These are phyloP conservation scores for Lotmaria passim DNA, from an alignment of 208 protist species.

Conservation along the genomic window DNA sequence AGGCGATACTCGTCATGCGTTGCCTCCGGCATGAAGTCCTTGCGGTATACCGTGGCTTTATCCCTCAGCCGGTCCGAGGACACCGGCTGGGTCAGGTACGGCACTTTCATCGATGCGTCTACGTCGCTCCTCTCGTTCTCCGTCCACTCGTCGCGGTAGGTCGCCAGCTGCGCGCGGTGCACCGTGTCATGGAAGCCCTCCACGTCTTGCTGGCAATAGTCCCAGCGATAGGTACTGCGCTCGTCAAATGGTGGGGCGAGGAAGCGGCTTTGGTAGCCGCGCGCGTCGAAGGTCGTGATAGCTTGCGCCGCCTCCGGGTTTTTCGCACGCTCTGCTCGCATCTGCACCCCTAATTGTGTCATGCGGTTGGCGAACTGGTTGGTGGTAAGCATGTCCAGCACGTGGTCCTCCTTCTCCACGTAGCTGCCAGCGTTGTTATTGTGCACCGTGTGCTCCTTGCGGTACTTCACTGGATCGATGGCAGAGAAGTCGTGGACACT, in stretches of 20 bases:
- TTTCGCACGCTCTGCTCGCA: constrained; percentile 35
- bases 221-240: constrained; percentile 77
- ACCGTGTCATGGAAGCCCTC: constrained; percentile 29
- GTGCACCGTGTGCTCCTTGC: constrained; percentile 49
- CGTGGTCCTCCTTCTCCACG: constrained; percentile 22
- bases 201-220: constrained; percentile 63
- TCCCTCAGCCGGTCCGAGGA: constrained; percentile 47
- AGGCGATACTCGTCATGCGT: constrained; percentile 46
- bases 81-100: constrained; percentile 72
- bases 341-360: constrained; percentile 46
- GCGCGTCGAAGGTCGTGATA: constrained; percentile 6
- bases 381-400: constrained; percentile 56
- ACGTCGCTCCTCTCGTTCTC: constrained; percentile 70
- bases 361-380: constrained; percentile 61
- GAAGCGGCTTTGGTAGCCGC: constrained; percentile 37
- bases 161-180: constrained; percentile 39
- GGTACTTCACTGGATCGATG: constrained; percentile 50
- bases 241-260: constrained; percentile 54
- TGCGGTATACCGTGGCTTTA: constrained; percentile 67
- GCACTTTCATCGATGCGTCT: constrained; percentile 59
- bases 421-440: constrained; percentile 47
- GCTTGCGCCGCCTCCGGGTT: constrained; percentile 18
- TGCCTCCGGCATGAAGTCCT: constrained; percentile 53
- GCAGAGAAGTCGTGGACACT: constrained; percentile 44
- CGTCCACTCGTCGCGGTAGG: constrained; percentile 73